Conservation (phyloP, 2,329 filamentous ascomycete genomes). For the Geoglossum cookeanum region DNA sequence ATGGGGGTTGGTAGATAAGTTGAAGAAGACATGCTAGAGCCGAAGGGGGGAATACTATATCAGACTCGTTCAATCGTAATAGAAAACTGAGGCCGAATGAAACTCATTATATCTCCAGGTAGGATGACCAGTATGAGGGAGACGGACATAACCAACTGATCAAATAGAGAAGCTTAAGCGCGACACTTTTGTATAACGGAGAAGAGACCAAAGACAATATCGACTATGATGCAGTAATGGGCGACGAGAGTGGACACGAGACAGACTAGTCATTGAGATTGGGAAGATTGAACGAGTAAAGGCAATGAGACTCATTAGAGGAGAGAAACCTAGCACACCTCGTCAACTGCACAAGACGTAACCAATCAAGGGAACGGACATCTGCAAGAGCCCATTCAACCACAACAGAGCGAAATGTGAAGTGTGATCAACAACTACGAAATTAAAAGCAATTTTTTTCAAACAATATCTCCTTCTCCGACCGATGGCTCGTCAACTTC, state of each 20-base stretch:
- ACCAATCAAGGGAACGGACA: background rate
- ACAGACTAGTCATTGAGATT: background rate
- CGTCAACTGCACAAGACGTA: conserved; percentile 1
- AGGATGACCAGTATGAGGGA: background rate
- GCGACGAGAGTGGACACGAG: background rate
- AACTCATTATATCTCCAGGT: background rate
- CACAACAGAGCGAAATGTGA: background rate
- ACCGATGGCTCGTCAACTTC: background rate
- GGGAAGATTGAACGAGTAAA: background rate
- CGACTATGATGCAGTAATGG: background rate
- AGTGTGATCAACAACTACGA: background rate
- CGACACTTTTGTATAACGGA: conserved; percentile 2
- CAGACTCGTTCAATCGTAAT: background rate
- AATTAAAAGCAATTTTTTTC: background rate
- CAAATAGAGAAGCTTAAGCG: background rate
- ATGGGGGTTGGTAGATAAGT: background rate
- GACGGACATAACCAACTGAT: background rate
- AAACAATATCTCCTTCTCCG: background rate
- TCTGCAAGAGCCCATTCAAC: background rate
- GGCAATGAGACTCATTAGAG: conserved; percentile 2
- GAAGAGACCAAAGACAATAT: background rate
- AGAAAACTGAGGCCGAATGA: background rate
- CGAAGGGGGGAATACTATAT: background rate
- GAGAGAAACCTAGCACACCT: background rate
- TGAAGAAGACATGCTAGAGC: background rate